Evolutionary conservation across 495 filamentous ascomycete genomes (phyloP), one percentile per base, ranked within the genome.

Genomic region (Melanomma pulvis-pyrius): DNA sequence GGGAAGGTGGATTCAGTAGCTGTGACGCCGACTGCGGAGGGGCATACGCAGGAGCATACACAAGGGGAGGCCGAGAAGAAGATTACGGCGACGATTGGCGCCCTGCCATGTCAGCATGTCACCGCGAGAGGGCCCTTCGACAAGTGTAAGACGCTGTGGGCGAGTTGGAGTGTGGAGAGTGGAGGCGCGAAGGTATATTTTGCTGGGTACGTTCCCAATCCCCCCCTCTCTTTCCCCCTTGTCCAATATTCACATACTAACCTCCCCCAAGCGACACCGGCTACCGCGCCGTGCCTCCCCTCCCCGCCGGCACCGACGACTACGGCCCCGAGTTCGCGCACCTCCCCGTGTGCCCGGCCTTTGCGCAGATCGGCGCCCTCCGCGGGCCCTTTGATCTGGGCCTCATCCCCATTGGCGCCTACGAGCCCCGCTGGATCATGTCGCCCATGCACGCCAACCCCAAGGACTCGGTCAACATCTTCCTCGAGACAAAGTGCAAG

Each of bases 321-420:
- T 91, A 92, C 74, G 84, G 82, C 4, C 79, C 85, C 0, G 86
- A 89, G 51, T 76, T 88, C 50, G 82, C 92, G 50, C 90, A 88
- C 54, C 82, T 93, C 57, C 92, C 92, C 15, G 73, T 83, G 50
- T 96, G 91, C 71, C 93, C 94, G 15, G 90, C 92, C 24, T 98
- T 98, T 78, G 86, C 87, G 63, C 82, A 96, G 74, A 89, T 97
- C 53, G 94, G 94, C 56, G 79, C 89, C 44, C 83, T 85, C 56
- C 84, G 91, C 17, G 94, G 94, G 0, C 89, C 90, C 4, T 96
- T 98, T 73, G 92, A 98, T 76, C 84, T 98, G 25, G 94, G 94
- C 1, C 71, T 98, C 69, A 96, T 98, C 61, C 94, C 94, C 25
- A 97, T 98, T 65, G 94, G 93, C 26, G 94, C 94, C 22, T 98